These are phyloP conservation scores for Diospyros kaki DNA, from an alignment of 148 eudicot species.

Conservation along the genomic window DNA sequence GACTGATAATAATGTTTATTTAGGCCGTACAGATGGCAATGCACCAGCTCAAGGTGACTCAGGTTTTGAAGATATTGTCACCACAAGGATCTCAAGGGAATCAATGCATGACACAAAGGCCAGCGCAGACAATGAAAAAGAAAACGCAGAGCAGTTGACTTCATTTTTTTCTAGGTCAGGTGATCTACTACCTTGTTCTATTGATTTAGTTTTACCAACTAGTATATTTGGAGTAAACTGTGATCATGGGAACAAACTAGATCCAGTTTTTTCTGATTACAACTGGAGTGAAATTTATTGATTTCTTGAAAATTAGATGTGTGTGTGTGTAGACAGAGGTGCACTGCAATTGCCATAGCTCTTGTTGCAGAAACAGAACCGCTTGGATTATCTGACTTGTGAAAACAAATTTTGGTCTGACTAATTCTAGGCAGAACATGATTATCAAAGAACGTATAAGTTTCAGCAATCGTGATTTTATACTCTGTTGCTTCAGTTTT, in stretches of 20 bases:
- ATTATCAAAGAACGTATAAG: not conserved
- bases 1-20: constrained; percentile 13
- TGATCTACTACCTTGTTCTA: constrained; percentile 1
- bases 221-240: constrained; percentile 1
- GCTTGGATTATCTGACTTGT: not conserved
- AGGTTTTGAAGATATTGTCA: constrained; percentile 16
- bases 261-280: not conserved
- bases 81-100: constrained; percentile 18
- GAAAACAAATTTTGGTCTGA: not conserved
- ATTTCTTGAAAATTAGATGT: not conserved
- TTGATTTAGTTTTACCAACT: not conserved
- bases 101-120: constrained; percentile 15
- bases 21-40: constrained; percentile 8
- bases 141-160: constrained; percentile 23
- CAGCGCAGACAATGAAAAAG: constrained; percentile 17
- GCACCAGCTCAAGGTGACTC: constrained; percentile 18
- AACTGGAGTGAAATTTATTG: not conserved
- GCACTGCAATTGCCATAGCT: not conserved
- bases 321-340: not conserved
- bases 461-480: not conserved
- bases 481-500: not conserved
- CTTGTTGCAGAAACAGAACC: not conserved
- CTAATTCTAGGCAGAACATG: constrained; percentile 1
- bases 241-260: not conserved
- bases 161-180: constrained; percentile 31